phyloP scores from a whole-genome alignment of 345 rosid genomes.

The Gossypium stocksii region DNA sequence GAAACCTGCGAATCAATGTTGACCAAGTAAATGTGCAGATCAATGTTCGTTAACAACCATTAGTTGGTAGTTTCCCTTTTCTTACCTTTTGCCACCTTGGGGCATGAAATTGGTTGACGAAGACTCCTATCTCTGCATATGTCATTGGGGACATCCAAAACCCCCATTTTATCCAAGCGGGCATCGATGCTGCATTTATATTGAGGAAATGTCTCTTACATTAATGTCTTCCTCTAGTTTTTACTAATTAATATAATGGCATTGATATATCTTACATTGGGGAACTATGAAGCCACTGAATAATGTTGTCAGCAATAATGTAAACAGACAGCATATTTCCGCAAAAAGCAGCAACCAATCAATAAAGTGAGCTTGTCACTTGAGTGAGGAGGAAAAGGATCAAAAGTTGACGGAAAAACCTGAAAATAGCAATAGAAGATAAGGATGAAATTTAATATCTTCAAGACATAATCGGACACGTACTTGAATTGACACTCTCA shows the following conservation, averaged over 20 bases:
- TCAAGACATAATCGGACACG: no score
- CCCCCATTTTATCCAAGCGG: constrained; percentile 39
- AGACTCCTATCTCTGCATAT: constrained; percentile 37
- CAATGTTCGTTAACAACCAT: not conserved
- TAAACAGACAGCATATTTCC: constrained; percentile 15
- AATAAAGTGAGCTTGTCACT: constrained; percentile 37
- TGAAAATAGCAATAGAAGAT: constrained; percentile 6
- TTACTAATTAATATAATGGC: not conserved
- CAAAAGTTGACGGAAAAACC: constrained; percentile 33
- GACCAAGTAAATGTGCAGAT: not conserved
- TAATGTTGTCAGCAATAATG: constrained; percentile 15
- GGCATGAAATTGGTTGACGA: constrained; percentile 42
- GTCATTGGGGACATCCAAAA: constrained; percentile 45
- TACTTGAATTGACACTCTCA: no score
- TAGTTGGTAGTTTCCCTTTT: not conserved
- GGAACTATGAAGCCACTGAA: constrained; percentile 44
- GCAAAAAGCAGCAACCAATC: constrained; percentile 38
- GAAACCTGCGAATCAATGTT: constrained; percentile 22
- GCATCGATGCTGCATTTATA: constrained; percentile 34
- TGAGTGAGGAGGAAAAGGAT: constrained; percentile 38
- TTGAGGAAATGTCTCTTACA: not conserved
- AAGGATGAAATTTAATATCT: not conserved
- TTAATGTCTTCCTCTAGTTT: not conserved
- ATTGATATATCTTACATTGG: constrained; percentile 23
- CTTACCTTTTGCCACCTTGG: constrained; percentile 51